phyloP scores from a whole-genome alignment of 371 early-diverging fungal genomes.

The Fennellomyces sp. region DNA sequence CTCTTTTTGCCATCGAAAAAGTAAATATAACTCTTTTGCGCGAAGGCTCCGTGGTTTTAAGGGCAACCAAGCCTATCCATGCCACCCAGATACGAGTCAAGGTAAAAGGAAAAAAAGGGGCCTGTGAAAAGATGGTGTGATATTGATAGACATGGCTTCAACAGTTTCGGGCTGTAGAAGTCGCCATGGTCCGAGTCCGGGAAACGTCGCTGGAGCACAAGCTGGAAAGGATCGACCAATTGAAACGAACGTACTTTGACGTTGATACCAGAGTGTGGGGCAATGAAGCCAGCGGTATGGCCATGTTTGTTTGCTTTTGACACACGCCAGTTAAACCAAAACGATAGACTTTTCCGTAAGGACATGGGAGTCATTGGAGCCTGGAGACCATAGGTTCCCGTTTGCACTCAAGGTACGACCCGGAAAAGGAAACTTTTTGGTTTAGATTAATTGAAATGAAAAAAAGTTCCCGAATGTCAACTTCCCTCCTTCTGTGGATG shows the following conservation, averaged over 20 bases:
- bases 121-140: too few relatives aligned
- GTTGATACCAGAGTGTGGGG: conserved; percentile 36
- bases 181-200: conserved; percentile 30
- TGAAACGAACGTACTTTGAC: conserved; percentile 44
- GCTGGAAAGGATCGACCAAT: conserved; percentile 26
- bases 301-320: neutral
- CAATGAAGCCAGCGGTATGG: conserved; percentile 34
- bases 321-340: neutral
- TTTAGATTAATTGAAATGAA: neutral
- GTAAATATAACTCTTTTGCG: neutral
- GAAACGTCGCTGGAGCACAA: conserved; percentile 14
- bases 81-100: conserved; percentile 40
- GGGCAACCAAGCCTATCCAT: conserved; percentile 26
- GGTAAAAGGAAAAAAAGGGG: conserved; percentile 17
- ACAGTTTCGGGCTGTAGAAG: conserved; percentile 50
- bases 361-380: conserved; percentile 30
- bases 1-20: neutral
- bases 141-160: neutral
- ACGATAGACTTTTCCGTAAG: conserved; percentile 13
- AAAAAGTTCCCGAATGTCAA: conserved; percentile 40
- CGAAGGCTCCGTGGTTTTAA: conserved; percentile 33
- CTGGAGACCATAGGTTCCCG: conserved; percentile 35
- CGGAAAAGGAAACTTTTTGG: neutral
- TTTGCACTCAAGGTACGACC: conserved; percentile 52
- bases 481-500: conserved; percentile 35